These are phyloP conservation scores for Zygosaccharomyces kombuchaensis DNA, from an alignment of 805 yeast genomes.

Conservation along the genomic window DNA sequence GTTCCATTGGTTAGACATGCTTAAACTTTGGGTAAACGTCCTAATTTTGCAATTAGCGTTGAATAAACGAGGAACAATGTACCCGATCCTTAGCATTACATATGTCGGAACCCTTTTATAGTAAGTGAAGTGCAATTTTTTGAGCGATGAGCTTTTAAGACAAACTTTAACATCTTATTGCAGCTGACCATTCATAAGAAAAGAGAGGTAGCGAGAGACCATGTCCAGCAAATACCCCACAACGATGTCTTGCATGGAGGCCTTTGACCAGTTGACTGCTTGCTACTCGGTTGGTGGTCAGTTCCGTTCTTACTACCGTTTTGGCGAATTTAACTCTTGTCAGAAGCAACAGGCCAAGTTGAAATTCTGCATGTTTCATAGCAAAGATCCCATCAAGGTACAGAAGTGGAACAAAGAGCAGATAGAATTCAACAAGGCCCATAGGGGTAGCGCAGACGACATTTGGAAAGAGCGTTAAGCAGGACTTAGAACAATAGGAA, in stretches of 20 bases:
- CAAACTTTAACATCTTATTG: background rate
- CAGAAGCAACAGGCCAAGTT: conserved; percentile 64
- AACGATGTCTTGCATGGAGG: conserved; percentile 72
- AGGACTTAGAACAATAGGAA: background rate
- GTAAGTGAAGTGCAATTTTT: background rate
- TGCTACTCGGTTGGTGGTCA: conserved; percentile 94
- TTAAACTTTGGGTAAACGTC: background rate
- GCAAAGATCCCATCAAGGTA: conserved; percentile 52
- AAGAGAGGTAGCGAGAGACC: background rate
- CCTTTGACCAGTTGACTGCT: conserved; percentile 77
- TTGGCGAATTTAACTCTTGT: conserved; percentile 74
- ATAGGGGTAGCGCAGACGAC: conserved; percentile 75
- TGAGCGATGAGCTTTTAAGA: conserved; percentile 1
- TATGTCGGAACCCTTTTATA: background rate
- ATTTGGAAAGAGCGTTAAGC: conserved; percentile 57
- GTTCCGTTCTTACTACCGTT: conserved; percentile 73
- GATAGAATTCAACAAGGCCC: conserved; percentile 51
- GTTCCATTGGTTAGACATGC: conserved; percentile 48
- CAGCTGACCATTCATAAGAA: too few relatives aligned
- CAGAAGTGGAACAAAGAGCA: conserved; percentile 68
- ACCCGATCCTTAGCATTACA: conserved; percentile 2
- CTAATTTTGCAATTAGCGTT: background rate
- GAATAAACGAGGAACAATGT: background rate
- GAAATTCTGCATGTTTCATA: conserved; percentile 69
- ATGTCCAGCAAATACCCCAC: conserved; percentile 32